phyloP scores from a whole-genome alignment of 1,284 basidiomycete genomes.

The Austropuccinia psidii region DNA sequence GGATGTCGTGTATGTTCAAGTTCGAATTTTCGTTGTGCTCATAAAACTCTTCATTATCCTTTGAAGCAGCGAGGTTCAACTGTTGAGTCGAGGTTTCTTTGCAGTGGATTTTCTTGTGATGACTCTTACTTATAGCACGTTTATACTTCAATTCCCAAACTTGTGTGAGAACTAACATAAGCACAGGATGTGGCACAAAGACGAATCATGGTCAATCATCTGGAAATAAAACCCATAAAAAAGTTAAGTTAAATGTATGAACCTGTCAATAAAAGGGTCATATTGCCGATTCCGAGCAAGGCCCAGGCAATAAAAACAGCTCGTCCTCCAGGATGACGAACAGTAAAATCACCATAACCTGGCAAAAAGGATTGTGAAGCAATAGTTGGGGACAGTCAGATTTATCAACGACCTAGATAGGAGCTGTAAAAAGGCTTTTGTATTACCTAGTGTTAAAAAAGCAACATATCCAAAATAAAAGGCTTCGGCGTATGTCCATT shows the following conservation, averaged over 20 bases:
- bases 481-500: slow-evolving; percentile 26
- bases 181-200: background rate
- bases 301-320: slow-evolving; percentile 33
- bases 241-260: too few species aligned
- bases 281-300: slow-evolving; percentile 27
- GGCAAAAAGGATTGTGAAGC: background rate
- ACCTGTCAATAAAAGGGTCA: slow-evolving; percentile 36
- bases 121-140: slow-evolving; percentile 10
- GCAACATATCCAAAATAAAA: slow-evolving; percentile 36
- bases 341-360: slow-evolving; percentile 34
- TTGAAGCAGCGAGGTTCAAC: background rate
- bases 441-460: slow-evolving; percentile 31
- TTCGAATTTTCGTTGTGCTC: background rate
- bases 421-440: background rate
- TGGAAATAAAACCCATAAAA: background rate
- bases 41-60: background rate
- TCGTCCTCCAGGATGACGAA: slow-evolving; percentile 16
- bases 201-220: too few species aligned
- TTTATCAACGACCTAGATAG: too few species aligned
- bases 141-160: slow-evolving; percentile 32
- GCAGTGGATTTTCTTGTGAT: background rate
- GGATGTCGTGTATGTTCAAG: background rate
- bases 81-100: background rate
- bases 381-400: background rate
- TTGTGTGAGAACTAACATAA: slow-evolving; percentile 24